These are phyloP conservation scores for Wickerhamiella kurtzmanii DNA, from an alignment of 805 yeast species.

Conservation along the genomic window DNA sequence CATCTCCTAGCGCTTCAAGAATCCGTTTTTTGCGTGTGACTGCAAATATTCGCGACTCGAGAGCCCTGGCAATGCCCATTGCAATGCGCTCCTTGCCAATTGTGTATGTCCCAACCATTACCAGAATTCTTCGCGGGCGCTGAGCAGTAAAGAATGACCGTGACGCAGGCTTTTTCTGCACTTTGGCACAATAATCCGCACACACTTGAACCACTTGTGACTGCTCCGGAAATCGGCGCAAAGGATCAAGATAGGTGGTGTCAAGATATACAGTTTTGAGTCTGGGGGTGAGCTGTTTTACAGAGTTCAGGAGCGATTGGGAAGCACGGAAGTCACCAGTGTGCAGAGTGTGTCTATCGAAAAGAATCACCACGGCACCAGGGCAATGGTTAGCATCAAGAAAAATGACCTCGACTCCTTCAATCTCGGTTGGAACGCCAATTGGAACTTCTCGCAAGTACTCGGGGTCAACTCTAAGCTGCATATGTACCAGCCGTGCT, in stretches of 20 bases:
- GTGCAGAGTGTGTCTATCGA: conserved; percentile 48
- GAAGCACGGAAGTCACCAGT: conserved; percentile 89
- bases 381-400: conserved; percentile 95
- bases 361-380: conserved; percentile 74
- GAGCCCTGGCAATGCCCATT: conserved; percentile 28
- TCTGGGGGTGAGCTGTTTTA: conserved; percentile 4
- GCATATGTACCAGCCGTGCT: conserved; percentile 37
- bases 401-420: conserved; percentile 39
- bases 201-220: conserved; percentile 47
- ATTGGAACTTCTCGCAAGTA: conserved; percentile 32
- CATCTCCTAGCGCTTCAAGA: conserved; percentile 34
- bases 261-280: conserved; percentile 55
- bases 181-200: conserved; percentile 36
- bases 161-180: conserved; percentile 24
- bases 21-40: conserved; percentile 36
- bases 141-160: conserved; percentile 15
- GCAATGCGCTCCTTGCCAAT: conserved; percentile 90
- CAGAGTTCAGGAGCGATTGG: conserved; percentile 31
- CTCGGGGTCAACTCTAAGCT: conserved; percentile 41
- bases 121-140: conserved; percentile 30
- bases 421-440: conserved; percentile 30
- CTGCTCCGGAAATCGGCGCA: conserved; percentile 67
- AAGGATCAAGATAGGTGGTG: conserved; percentile 75
- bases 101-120: conserved; percentile 74
- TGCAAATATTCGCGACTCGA: conserved; percentile 30